Base-by-base conservation (phyloP, 495 filamentous ascomycete genomes). In the Hypoxylon fragiforme region DNA sequence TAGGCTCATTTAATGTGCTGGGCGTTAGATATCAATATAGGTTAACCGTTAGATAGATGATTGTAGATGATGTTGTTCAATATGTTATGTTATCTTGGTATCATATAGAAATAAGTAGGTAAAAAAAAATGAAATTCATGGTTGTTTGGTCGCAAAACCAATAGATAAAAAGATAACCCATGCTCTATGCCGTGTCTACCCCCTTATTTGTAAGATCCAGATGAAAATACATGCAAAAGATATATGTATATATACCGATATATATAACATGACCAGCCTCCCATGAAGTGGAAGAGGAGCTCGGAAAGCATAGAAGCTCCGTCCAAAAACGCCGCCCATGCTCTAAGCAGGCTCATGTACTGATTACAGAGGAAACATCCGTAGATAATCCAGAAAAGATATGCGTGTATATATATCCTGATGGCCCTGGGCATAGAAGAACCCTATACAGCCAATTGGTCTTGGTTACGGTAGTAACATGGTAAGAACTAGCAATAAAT, bases 381-480 rank as follows among this genome's bases (percentile, higher is more conserved):
- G 38, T 36, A 34, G 54, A 4, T 19, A 28, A 61, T 36, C 31
- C 32, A 51, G 16, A 44, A 43, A 50, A n/a, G n/a, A 30, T 44
- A 53, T 60, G 57, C 49, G 53, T 53, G 43, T 44, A 19, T 60
- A 43, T 57, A 40, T 46, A 38, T 9, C 14, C 34, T 9, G 26
- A 11, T 16, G 3, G 31, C 36, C 36, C 18, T 36, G 43, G 22
- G n/a, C n/a, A 32, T 22, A 24, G n/a, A 41, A 38, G 12, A 2
- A 20, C 26, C 38, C 65, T 60, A 79, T 38, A 79, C 75, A 26
- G 76, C 75, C 43, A 77, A 55, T 47, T 79, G 76, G 44, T 72
- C 72, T 57, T 78, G 69, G 52, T 71, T 72, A 30, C 70, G 70
- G 40, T 77, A 77, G 37, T 77, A 78, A 62, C 74, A 77, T 18